These are phyloP conservation scores for Agastache rugosa DNA, from an alignment of 257 asterid genomes.

Conservation along the genomic window DNA sequence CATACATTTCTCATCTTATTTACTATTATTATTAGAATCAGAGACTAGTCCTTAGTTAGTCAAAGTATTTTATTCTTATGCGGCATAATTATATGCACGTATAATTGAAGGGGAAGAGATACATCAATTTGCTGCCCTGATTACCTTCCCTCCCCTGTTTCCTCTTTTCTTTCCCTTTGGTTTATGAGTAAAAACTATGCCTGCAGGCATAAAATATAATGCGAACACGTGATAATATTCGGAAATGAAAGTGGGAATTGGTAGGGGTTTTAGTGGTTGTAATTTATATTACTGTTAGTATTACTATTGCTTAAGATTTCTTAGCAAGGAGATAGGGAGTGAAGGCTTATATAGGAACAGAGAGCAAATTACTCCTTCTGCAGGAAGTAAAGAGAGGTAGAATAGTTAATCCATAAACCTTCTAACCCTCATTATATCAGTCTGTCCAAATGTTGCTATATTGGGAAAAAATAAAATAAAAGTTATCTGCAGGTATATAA, in stretches of 20 bases:
- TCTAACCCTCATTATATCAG: background rate
- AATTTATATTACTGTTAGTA: background rate
- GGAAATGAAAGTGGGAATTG: background rate
- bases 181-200: slow-evolving; percentile 16
- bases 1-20: background rate
- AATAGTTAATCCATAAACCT: background rate
- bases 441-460: background rate
- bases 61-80: slow-evolving; percentile 18
- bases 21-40: slow-evolving; percentile 18
- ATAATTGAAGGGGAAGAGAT: background rate
- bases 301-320: background rate
- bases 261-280: background rate
- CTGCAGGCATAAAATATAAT: background rate
- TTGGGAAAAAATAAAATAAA: too few relatives aligned
- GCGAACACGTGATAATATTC: background rate
- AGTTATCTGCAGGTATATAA: background rate
- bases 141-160: background rate
- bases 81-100: background rate
- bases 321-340: background rate
- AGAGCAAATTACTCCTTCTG: background rate
- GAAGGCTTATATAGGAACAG: background rate
- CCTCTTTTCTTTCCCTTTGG: background rate
- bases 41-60: slow-evolving; percentile 2
- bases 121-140: background rate
- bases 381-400: background rate